These are phyloP conservation scores for Candida corydali DNA, from an alignment of 805 yeast species.

Conservation along the genomic window DNA sequence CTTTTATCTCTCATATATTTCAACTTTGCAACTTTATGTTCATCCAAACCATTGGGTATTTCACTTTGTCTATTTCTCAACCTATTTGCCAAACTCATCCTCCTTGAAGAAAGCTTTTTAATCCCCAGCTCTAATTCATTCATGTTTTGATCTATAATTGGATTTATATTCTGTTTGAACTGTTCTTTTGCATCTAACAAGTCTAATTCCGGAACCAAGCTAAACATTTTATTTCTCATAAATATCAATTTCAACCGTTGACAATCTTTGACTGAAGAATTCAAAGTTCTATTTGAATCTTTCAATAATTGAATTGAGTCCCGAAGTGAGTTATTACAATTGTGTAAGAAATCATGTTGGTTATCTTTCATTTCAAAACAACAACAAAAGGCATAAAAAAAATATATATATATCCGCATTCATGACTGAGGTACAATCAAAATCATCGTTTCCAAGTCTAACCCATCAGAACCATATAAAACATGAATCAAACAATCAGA, in stretches of 20 bases:
- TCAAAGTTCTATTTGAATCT: conserved; percentile 29
- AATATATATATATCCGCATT: background rate
- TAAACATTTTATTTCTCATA: conserved; percentile 45
- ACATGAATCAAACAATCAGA: conserved; percentile 5
- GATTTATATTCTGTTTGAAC: conserved; percentile 35
- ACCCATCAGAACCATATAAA: conserved; percentile 3
- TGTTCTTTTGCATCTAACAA: conserved; percentile 35
- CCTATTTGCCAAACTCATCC: conserved; percentile 29
- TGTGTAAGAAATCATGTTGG: conserved; percentile 3
- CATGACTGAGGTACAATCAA: background rate
- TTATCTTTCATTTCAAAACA: background rate
- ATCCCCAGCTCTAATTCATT: conserved; percentile 29
- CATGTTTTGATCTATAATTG: conserved; percentile 33
- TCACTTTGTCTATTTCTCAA: conserved; percentile 25
- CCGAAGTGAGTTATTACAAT: conserved; percentile 20
- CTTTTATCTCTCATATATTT: conserved; percentile 39
- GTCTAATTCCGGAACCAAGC: conserved; percentile 48
- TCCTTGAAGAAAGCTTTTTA: conserved; percentile 27
- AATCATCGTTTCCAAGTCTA: conserved; percentile 8
- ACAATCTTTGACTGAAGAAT: conserved; percentile 35
- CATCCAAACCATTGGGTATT: conserved; percentile 23
- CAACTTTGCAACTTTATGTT: conserved; percentile 30
- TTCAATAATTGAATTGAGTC: conserved; percentile 31
- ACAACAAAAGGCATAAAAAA: background rate
- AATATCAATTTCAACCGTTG: conserved; percentile 36